These are phyloP conservation scores for Diddensiella santjacobensis DNA, from an alignment of 805 yeast species.

Conservation along the genomic window DNA sequence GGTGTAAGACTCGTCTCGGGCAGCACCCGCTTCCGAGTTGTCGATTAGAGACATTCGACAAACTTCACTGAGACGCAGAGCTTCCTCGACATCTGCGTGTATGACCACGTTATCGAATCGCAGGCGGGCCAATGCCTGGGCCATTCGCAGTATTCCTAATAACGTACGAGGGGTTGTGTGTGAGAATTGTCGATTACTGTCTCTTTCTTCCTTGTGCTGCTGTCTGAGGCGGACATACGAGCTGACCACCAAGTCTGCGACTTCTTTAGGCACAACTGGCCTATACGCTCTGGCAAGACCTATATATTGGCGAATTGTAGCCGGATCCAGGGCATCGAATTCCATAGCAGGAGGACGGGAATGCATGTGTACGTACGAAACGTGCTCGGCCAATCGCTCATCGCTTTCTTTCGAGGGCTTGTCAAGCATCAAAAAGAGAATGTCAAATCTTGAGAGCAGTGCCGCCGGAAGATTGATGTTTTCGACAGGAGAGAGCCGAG, in stretches of 20 bases:
- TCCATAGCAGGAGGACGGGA: slow-evolving; percentile 73
- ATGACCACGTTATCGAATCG: slow-evolving; percentile 72
- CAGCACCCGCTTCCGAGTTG: slow-evolving; percentile 42
- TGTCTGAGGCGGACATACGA: slow-evolving; percentile 89
- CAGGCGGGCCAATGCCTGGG: slow-evolving; percentile 91
- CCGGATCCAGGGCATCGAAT: slow-evolving; percentile 71
- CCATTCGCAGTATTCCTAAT: slow-evolving; percentile 82
- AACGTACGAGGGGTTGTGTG: slow-evolving; percentile 96
- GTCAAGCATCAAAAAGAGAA: slow-evolving; percentile 82
- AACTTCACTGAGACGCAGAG: slow-evolving; percentile 77
- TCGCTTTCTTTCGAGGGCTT: slow-evolving; percentile 76
- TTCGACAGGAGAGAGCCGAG: slow-evolving; percentile 84
- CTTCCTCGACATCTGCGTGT: slow-evolving; percentile 89
- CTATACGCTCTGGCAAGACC: slow-evolving; percentile 79
- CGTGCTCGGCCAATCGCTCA: slow-evolving; percentile 86
- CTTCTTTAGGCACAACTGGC: slow-evolving; percentile 79
- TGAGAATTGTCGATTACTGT: slow-evolving; percentile 69
- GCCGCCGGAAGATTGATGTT: slow-evolving; percentile 97
- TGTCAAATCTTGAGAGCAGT: slow-evolving; percentile 87
- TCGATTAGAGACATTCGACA: slow-evolving; percentile 78
- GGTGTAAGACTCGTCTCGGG: slow-evolving; percentile 57
- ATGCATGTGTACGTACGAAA: slow-evolving; percentile 93
- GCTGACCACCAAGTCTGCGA: slow-evolving; percentile 81
- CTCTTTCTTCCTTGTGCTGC: slow-evolving; percentile 74
- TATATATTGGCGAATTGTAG: slow-evolving; percentile 80